Evolutionary conservation across 1,284 basidiomycete genomes (phyloP), one percentile per base, ranked within the genome.

Genomic region (Pseudozyma tsukubaensis): DNA sequence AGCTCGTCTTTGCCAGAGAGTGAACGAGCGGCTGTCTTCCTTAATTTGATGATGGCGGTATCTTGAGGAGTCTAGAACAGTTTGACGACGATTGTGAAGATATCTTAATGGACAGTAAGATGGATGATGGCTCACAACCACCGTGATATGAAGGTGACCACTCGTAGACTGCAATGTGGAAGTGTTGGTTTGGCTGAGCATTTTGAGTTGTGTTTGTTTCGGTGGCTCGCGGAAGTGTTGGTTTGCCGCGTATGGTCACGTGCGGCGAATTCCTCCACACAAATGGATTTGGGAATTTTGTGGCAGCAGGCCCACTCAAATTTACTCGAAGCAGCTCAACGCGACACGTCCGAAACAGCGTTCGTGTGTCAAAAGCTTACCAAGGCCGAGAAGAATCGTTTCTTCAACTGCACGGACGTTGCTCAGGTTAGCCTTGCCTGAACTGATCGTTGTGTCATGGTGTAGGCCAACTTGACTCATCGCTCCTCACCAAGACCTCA

Each of bases 221-320:
- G 45, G 34, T 37, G 19, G 14, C 42, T 45, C 59, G 53, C 37
- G 42, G n/a, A 21, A 58, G 59, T 68, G 59, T 69, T 67, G 45
- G 18, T 63, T 32, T 8, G 32, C 67, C 67, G 67, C 67, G 66
- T 69, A 9, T 2, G 34, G 61, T 70, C 67, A 70, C 67, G 67
- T 70, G 67, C 57, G 14, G 2, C 7, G 16, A 3, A 29, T 4
- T 19, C 57, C 67, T 70, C 61, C 67, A 64, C 67, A 64, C 42
- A 43, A 14, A 43, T 18, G 3, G 13, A 24, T 29, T 36, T 6
- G n/a, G 14, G 21, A 43, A 45, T 43, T 21, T 18, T 14, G 24
- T 10, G 34, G 47, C 58, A 47, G 45, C 53, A 60, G 37, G 57
- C 54, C 11, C 4, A 4, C 10, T 18, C 3, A 43, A n/a, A 43